Base-by-base conservation (phyloP, 2,329 filamentous ascomycete genomes). In the Colletotrichum kahawae region DNA sequence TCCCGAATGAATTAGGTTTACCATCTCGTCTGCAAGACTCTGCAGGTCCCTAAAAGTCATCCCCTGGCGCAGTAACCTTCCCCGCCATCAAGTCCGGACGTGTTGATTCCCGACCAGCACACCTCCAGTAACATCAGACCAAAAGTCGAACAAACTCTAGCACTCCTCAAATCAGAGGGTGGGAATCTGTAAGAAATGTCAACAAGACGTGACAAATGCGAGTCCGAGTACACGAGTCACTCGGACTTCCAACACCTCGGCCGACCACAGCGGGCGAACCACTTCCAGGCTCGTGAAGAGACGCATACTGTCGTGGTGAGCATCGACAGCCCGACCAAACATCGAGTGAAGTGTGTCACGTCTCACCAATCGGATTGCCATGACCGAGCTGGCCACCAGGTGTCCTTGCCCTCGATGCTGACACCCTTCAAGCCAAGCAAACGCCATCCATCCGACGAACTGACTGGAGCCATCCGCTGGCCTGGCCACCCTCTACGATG, bases 161-260 rank as follows among this genome's bases (percentile, higher is more conserved):
- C 0, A 5, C 27, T 10, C 18, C 24, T 31, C 9, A 57, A 13
- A 38, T 24, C 5, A 12, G 29, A n/a, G 29, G 3, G 7, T 13
- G 5, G 7, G 64, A 31, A 18, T 4, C 14, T 4, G 1, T 29
- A 7, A 33, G 48, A 14, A 24, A 4, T 21, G 10, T n/a, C 3
- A 27, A 36, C 38, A 18, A 34, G 71, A 70, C 16, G 67, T 59
- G 48, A 51, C 59, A 48, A 65, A 59, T 31, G 18, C 34, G 29
- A 34, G 67, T 65, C 67, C 60, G 67, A 74, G 67, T 48, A 51
- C 57, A 59, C 51, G 60, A 74, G 67, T 38, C 48, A 64, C 5
- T 18, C 21, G 21, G 33, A n/a, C 43, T 51, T 13, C n/a, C 43
- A 51, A 21, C 43, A 16, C 36, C 36, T 51, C 67, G 59, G 67